These are phyloP conservation scores for Coleophoma eucalyptorum DNA, from an alignment of 2,329 filamentous ascomycete genomes.

Conservation along the genomic window DNA sequence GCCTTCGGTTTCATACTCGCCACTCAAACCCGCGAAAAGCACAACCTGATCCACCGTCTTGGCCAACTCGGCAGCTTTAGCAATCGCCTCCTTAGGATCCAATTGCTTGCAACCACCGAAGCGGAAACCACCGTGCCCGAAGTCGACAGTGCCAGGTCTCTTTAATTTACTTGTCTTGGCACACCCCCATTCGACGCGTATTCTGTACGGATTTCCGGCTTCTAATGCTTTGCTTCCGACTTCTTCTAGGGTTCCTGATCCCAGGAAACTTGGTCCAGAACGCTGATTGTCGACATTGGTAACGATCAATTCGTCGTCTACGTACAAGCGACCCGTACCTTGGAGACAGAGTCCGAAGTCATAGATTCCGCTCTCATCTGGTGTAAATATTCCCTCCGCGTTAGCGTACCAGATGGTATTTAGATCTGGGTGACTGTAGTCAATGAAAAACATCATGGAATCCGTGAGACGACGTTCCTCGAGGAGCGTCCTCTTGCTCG, in stretches of 20 bases:
- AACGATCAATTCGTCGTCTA: constrained; percentile 26
- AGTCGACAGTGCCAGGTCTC: constrained; percentile 39
- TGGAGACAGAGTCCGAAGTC: constrained; percentile 28
- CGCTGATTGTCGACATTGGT: constrained; percentile 25
- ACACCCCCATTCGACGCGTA: constrained; percentile 40
- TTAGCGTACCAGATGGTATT: constrained; percentile 14
- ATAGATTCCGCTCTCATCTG: background rate
- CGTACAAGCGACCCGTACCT: constrained; percentile 25
- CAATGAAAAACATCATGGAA: constrained; percentile 1
- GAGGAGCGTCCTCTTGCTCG: background rate
- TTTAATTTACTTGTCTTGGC: constrained; percentile 50
- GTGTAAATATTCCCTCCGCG: constrained; percentile 16
- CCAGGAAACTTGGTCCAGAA: constrained; percentile 30
- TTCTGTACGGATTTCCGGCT: constrained; percentile 20
- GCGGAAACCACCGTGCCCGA: constrained; percentile 52
- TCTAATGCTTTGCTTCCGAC: constrained; percentile 12
- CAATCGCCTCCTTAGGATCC: constrained; percentile 53
- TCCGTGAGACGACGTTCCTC: constrained; percentile 1
- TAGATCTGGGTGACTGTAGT: constrained; percentile 1
- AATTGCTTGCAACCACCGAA: constrained; percentile 55
- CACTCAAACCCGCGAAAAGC: constrained; percentile 66
- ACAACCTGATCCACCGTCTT: constrained; percentile 69
- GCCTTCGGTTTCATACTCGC: constrained; percentile 60
- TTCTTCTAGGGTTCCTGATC: constrained; percentile 26
- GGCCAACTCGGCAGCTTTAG: constrained; percentile 62